Evolutionary conservation across 257 asterid species (phyloP).

Genomic region (Penstemon barbatus): DNA sequence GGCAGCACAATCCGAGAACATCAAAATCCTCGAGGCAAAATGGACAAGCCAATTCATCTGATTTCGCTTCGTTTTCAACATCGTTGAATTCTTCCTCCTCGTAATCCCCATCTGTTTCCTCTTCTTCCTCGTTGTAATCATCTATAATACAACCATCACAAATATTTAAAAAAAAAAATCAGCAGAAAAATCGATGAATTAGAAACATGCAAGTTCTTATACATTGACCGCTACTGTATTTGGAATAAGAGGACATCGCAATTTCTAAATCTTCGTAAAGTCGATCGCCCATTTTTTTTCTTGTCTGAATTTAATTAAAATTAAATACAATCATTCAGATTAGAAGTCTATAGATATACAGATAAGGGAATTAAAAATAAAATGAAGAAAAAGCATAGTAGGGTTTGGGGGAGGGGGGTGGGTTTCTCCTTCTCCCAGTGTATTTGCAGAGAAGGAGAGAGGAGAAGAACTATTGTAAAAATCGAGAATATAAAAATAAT

Average conservation of each 20-base stretch:
- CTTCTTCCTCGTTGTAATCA: conserved; percentile 49
- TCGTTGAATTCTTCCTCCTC: conserved; percentile 57
- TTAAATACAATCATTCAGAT: neutral
- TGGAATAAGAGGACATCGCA: conserved; percentile 40
- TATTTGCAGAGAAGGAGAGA: too few relatives aligned
- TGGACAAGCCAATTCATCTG: conserved; percentile 81
- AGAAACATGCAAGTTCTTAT: neutral
- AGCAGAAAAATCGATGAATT: neutral
- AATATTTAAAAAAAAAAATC: neutral
- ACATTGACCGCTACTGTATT: conserved; percentile 37
- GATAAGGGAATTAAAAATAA: neutral
- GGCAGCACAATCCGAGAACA: conserved; percentile 85
- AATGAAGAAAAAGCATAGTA: neutral
- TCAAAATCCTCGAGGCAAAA: conserved; percentile 87
- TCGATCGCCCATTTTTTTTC: conserved; percentile 43
- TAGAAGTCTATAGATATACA: neutral
- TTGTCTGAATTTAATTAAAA: neutral
- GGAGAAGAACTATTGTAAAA: too few relatives aligned
- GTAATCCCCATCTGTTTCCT: conserved; percentile 54
- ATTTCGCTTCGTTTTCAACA: conserved; percentile 36
- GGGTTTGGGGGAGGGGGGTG: neutral
- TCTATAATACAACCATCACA: conserved; percentile 33
- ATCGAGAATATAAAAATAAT: too few relatives aligned
- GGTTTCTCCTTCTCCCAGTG: neutral
- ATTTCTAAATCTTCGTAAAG: conserved; percentile 44